These are phyloP conservation scores for Parasitella parasitica DNA, from an alignment of 371 early-diverging fungal genomes.

Conservation along the genomic window DNA sequence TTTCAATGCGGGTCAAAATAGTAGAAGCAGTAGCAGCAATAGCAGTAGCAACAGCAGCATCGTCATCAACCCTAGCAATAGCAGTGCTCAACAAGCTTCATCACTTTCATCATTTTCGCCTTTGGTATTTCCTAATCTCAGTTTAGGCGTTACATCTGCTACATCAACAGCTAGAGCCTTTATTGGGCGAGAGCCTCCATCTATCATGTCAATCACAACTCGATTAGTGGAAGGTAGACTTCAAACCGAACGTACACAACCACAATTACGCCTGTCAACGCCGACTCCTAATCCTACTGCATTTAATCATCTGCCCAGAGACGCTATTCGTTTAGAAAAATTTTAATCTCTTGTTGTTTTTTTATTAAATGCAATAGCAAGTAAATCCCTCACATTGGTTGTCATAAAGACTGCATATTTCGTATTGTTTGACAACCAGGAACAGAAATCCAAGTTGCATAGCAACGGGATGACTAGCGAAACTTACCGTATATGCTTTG, in stretches of 20 bases:
- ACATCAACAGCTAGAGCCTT: background rate
- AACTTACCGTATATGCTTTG: too few relatives aligned
- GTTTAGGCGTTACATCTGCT: background rate
- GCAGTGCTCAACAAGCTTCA: background rate
- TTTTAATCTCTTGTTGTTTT: slow-evolving; percentile 28
- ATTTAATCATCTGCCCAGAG: slow-evolving; percentile 34
- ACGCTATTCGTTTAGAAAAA: slow-evolving; percentile 35
- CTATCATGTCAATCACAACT: slow-evolving; percentile 7
- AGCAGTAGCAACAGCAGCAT: background rate
- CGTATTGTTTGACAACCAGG: too few relatives aligned
- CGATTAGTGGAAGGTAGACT: slow-evolving; percentile 8
- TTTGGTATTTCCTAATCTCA: background rate
- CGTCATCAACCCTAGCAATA: background rate
- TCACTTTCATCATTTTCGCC: background rate
- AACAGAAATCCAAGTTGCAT: too few relatives aligned
- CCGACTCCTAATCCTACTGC: slow-evolving; percentile 24
- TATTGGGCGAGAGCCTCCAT: background rate
- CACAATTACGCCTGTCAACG: slow-evolving; percentile 10
- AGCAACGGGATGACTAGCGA: too few relatives aligned
- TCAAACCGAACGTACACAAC: slow-evolving; percentile 6
- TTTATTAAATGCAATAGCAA: too few relatives aligned
- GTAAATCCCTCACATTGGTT: too few relatives aligned
- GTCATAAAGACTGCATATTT: too few relatives aligned
- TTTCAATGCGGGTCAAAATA: background rate
- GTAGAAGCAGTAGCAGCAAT: background rate